These are phyloP conservation scores for Russula virescens DNA, from an alignment of 768 basidiomycete species.

Conservation along the genomic window DNA sequence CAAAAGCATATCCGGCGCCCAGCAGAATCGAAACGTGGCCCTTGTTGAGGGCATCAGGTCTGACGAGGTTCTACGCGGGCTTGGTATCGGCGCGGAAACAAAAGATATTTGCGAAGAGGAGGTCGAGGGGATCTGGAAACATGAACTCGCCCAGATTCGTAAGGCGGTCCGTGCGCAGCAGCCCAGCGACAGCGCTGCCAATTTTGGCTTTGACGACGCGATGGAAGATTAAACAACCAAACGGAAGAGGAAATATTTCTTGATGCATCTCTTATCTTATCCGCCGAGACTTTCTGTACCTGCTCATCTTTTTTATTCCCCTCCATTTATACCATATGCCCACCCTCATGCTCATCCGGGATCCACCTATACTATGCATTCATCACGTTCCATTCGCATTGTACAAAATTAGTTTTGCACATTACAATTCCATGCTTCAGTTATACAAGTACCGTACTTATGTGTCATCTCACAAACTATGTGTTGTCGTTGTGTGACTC, in stretches of 20 bases:
- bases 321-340: slow-evolving; percentile 14
- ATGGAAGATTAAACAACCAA: slow-evolving; percentile 37
- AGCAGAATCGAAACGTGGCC: slow-evolving; percentile 40
- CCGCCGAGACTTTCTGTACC: too few species aligned
- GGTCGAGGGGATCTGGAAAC: slow-evolving; percentile 47
- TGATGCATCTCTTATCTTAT: not conserved
- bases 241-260: not conserved
- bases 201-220: slow-evolving; percentile 38
- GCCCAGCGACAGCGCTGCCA: slow-evolving; percentile 19
- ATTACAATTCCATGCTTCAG: slow-evolving; percentile 19
- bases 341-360: slow-evolving; percentile 12
- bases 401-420: slow-evolving; percentile 23
- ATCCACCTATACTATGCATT: slow-evolving; percentile 22
- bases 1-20: slow-evolving; percentile 23
- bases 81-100: slow-evolving; percentile 43
- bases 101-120: slow-evolving; percentile 46
- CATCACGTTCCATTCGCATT: slow-evolving; percentile 14
- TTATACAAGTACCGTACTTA: slow-evolving; percentile 15
- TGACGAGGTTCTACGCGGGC: slow-evolving; percentile 66
- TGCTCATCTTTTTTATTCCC: slow-evolving; percentile 23
- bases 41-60: slow-evolving; percentile 57
- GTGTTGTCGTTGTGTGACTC: slow-evolving; percentile 14
- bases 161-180: slow-evolving; percentile 37
- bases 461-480: slow-evolving; percentile 9
- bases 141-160: slow-evolving; percentile 42